Evolutionary conservation across 108 stramenopile species (phyloP).

Genomic region (Fragilariopsis cylindrus): DNA sequence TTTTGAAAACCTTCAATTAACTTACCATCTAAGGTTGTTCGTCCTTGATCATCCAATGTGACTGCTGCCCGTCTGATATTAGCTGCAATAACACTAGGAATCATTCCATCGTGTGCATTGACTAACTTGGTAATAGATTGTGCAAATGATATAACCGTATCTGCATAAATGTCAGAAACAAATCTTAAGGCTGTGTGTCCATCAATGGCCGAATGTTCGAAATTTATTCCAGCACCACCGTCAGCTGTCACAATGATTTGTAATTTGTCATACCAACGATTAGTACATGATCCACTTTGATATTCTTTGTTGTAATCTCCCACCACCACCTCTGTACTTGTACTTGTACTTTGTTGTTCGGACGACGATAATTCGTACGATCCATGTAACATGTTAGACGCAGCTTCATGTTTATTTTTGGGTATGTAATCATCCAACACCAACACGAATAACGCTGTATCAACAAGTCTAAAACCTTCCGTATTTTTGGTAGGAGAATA

Average conservation of each 20-base stretch:
- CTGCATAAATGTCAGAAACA: constrained; percentile 85
- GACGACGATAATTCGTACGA: constrained; percentile 50
- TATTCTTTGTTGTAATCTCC: constrained; percentile 11
- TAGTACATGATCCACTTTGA: constrained; percentile 77
- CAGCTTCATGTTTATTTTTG: constrained; percentile 68
- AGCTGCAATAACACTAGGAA: constrained; percentile 69
- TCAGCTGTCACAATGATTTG: constrained; percentile 62
- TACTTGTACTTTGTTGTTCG: constrained; percentile 13
- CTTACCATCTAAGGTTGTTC: constrained; percentile 39
- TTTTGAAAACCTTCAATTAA: background rate
- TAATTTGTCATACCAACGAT: constrained; percentile 91
- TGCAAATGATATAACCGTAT: constrained; percentile 82
- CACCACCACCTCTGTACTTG: background rate
- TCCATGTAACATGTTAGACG: constrained; percentile 87
- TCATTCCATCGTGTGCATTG: constrained; percentile 45
- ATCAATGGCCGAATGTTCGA: constrained; percentile 89
- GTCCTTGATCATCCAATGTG: constrained; percentile 29
- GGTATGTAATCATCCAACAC: constrained; percentile 80
- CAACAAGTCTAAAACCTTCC: constrained; percentile 64
- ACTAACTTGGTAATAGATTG: constrained; percentile 84
- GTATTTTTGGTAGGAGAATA: constrained; percentile 47
- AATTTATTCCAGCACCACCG: constrained; percentile 71
- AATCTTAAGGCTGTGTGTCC: constrained; percentile 87
- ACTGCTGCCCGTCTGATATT: constrained; percentile 54
- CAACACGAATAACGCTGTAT: constrained; percentile 82